phyloP scores from a whole-genome alignment of 257 asterid species.

The Avicennia marina region DNA sequence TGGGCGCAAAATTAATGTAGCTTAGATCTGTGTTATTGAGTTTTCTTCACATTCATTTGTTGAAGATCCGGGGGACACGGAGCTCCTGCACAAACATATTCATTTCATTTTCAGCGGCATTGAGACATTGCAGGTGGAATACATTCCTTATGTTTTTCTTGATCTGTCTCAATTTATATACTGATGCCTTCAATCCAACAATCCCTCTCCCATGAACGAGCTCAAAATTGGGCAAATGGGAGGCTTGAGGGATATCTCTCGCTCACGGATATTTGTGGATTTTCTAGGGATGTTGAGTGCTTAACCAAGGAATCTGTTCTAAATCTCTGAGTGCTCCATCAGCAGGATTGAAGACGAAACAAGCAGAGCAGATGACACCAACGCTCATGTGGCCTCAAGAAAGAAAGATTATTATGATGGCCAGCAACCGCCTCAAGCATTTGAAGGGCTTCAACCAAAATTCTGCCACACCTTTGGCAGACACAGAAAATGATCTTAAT shows the following conservation, averaged over 20 bases:
- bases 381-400: constrained; percentile 18
- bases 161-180: background rate
- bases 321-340: constrained; percentile 14
- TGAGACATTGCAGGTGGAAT: background rate
- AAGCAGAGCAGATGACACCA: constrained; percentile 13
- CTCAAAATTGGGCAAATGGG: constrained; percentile 18
- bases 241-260: constrained; percentile 27
- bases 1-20: background rate
- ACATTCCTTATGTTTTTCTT: background rate
- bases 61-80: background rate
- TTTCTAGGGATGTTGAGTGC: too few relatives aligned
- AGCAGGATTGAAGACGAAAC: background rate
- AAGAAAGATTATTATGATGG: constrained; percentile 19
- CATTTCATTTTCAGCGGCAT: background rate
- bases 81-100: background rate
- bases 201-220: constrained; percentile 4
- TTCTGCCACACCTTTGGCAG: background rate
- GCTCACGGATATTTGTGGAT: constrained; percentile 19
- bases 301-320: constrained; percentile 21
- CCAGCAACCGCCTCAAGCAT: constrained; percentile 19
- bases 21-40: background rate
- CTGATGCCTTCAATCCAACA: constrained; percentile 20
- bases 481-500: background rate
- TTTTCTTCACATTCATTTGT: background rate
- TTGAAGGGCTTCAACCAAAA: background rate